Evolutionary conservation across 768 basidiomycete species (phyloP).

Genomic region (Crassisporium funariophilum): DNA sequence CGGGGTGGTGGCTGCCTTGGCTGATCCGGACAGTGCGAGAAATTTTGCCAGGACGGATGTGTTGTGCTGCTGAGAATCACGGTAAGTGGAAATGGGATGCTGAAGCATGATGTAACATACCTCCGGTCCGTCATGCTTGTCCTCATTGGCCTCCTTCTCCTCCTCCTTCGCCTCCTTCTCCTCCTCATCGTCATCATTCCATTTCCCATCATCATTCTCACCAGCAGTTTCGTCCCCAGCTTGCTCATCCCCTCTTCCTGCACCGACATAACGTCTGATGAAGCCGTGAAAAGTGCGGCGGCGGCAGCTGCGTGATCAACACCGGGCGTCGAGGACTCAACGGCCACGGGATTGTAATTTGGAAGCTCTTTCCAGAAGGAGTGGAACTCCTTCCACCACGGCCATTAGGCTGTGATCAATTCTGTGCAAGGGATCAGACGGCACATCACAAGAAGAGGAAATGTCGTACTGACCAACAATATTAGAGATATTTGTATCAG

Average conservation of each 20-base stretch:
- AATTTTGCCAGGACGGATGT: not conserved
- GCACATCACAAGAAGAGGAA: not conserved
- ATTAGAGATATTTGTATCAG: conserved; percentile 13
- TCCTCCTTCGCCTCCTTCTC: not conserved
- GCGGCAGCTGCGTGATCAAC: conserved; percentile 19
- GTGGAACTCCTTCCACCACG: conserved; percentile 32
- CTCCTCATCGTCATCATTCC: conserved; percentile 4
- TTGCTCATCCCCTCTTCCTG: not conserved
- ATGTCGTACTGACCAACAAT: conserved; percentile 14
- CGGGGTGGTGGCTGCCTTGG: not conserved
- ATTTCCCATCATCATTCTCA: not conserved
- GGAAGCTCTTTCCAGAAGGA: conserved; percentile 31
- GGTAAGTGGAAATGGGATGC: not conserved
- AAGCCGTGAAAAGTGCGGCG: conserved; percentile 5
- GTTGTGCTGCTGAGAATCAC: not conserved
- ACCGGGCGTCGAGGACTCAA: conserved; percentile 19
- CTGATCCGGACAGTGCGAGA: not conserved
- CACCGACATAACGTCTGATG: conserved; percentile 1
- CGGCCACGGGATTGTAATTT: conserved; percentile 28
- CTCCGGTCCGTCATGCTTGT: not conserved
- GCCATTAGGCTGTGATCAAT: conserved; percentile 18
- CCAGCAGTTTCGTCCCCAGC: not conserved
- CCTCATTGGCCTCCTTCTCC: not conserved
- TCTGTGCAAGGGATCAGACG: conserved; percentile 8
- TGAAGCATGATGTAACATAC: not conserved